A percentile compares a stretch with the other conserved stretches of the same genome.
Evolutionary conservation across 2,329 filamentous ascomycete genomes (phyloP).

Genomic region (Neospermospora avenae): DNA sequence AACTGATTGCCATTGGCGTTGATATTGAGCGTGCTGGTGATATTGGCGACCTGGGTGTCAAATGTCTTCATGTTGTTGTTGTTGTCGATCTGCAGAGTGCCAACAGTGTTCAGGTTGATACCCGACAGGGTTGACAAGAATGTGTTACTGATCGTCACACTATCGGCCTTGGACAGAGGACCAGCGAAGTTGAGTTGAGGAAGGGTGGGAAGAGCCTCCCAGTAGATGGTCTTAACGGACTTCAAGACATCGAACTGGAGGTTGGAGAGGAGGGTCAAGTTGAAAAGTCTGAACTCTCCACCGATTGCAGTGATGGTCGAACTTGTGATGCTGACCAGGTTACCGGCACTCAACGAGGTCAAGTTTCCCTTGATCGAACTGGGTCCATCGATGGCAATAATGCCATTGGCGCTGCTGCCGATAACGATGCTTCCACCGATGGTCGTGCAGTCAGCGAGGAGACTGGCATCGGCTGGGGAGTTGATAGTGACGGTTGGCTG

Average conservation of each 20-base stretch:
- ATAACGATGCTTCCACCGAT: constrained; percentile 36
- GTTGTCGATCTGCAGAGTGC: constrained; percentile 81
- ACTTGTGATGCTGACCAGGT: constrained; percentile 62
- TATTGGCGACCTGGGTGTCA: constrained; percentile 73
- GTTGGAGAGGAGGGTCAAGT: constrained; percentile 64
- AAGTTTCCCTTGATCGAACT: constrained; percentile 55
- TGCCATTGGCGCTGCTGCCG: constrained; percentile 29
- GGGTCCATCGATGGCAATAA: constrained; percentile 58
- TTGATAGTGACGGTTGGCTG: constrained; percentile 33
- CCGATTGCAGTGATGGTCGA: constrained; percentile 61
- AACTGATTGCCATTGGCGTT: constrained; percentile 76
- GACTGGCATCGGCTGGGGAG: constrained; percentile 32
- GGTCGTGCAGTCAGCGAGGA: constrained; percentile 30
- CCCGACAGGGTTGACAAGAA: constrained; percentile 74
- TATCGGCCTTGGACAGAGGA: constrained; percentile 62
- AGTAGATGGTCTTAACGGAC: constrained; percentile 64
- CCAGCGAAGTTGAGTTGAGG: constrained; percentile 55
- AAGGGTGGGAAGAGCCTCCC: constrained; percentile 66
- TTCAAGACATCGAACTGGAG: constrained; percentile 65
- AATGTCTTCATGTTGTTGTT: constrained; percentile 77
- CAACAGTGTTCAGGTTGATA: constrained; percentile 73
- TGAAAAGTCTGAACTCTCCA: constrained; percentile 66
- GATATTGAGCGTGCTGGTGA: constrained; percentile 68
- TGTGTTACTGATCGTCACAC: constrained; percentile 80
- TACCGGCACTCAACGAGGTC: constrained; percentile 56